Evolutionary conservation across 306 rosid species (phyloP).

Genomic region (Calophaca sinica): DNA sequence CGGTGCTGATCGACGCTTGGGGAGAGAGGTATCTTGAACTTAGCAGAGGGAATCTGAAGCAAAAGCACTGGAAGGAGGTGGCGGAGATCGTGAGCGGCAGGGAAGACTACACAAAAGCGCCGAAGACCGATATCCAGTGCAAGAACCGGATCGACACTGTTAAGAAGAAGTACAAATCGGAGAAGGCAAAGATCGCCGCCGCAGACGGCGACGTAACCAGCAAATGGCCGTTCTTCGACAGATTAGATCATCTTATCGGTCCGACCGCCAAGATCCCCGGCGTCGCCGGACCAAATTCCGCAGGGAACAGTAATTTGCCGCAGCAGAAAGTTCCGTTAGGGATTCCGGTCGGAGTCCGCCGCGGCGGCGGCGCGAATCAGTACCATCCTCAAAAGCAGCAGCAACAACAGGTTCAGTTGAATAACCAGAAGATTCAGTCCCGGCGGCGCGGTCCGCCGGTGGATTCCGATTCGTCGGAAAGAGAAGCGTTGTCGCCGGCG

Average conservation of each 20-base stretch:
- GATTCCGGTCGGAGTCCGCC: conserved; percentile 76
- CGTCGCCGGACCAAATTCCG: conserved; percentile 27
- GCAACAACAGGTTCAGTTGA: conserved; percentile 39
- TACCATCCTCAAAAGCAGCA: conserved; percentile 48
- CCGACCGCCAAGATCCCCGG: conserved; percentile 63
- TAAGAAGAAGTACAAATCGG: conserved; percentile 92
- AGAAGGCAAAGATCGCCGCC: conserved; percentile 77
- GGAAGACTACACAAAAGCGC: conserved; percentile 72
- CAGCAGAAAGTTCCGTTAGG: conserved; percentile 69
- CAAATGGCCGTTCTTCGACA: conserved; percentile 80
- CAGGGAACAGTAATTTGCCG: conserved; percentile 42
- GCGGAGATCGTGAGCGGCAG: conserved; percentile 86
- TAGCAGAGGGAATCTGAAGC: conserved; percentile 95
- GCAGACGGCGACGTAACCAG: conserved; percentile 65
- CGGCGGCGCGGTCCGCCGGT: conserved; percentile 48
- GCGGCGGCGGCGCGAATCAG: conserved; percentile 48
- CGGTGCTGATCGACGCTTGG: conserved; percentile 96
- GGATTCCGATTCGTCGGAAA: conserved; percentile 54
- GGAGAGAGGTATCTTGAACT: conserved; percentile 95
- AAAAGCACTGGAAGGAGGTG: conserved; percentile 98
- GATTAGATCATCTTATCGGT: conserved; percentile 78
- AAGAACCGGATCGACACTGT: conserved; percentile 98
- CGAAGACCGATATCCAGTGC: conserved; percentile 92
- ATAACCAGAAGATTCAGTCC: conserved; percentile 60
- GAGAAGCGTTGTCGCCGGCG: conserved; percentile 63